Base-by-base conservation (phyloP, 116 monocot species). In the Papilionanthe hybrid region DNA sequence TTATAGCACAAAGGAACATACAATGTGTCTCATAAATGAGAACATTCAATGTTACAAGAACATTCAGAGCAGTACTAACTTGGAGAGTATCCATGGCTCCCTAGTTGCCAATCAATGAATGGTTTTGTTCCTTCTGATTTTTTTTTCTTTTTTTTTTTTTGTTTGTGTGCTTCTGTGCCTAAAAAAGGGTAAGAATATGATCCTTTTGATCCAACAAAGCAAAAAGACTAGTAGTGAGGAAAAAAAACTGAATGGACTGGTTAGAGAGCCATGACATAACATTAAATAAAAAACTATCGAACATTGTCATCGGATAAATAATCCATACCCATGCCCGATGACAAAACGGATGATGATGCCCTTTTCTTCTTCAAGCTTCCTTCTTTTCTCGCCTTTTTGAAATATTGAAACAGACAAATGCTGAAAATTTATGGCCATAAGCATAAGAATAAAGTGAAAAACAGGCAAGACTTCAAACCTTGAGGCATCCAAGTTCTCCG, bases 401-500 rank as follows among this genome's bases (percentile, higher is more conserved):
- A 75, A 48, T 47, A 48, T 28, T 17, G 43, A 22, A 25, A 44
- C 5, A 73, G 44, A 22, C 44, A 43, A 73, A 73, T 11, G 44
- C 19, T 73, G 44, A 42, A 20, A 9, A 73, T 44, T n/a, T 43
- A 73, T 29, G n/a, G 41, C 20, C 73, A 43, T 44, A 73, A 44
- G 43, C 7, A 45, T 73, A 73, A 20, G 42, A 37, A 73, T 73
- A 73, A 43, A 37, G n/a, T 44, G 20, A 44, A 73, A 43, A 29
- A 1, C 20, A 42, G 45, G 9, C 1, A 44, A 8, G 8, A 73
- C 41, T 42, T 73, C 42, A 73, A 43, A 95, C 99, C 99, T 88
- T 93, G 93, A 66, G 95, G 99, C 92, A 99, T 87, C 99, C 95
- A 99, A 48, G 99, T 95, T 55, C 88, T 80, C 72, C 95, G 88